Evolutionary conservation across 2,329 filamentous ascomycete genomes (phyloP), one percentile per base, ranked within the genome.

Genomic region (Penicillium sp.): DNA sequence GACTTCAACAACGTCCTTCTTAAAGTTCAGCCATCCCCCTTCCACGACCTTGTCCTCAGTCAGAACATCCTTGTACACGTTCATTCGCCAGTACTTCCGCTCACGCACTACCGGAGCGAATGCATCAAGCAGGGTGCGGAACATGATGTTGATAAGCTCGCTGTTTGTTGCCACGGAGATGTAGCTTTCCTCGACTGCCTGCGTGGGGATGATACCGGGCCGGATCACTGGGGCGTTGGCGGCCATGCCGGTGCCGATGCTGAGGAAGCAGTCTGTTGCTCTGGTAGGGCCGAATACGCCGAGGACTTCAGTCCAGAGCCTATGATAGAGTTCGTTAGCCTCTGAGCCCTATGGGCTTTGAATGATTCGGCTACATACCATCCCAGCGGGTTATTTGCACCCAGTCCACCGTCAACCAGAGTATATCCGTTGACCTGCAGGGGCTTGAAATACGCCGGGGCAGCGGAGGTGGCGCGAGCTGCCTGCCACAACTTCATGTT

Each of bases 361-460:
- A 7, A 7, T 11, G 12, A 45, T 15, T 28, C 14, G 12, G 17
- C 15, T 4, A 17, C 52, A 34, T 54, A 54, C 52, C 52, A 54
- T 35, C 52, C 52, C 20, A 54, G 20, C 1, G 81, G 81, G 55
- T 83, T 83, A 66, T 83, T 83, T 11, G 48, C 63, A 0, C 74
- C 72, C 5, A 77, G 60, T 0, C 74, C 80, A 0, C 78, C 81
- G 62, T 83, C 81, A 10, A 81, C 68, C 53, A 77, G 81, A 0
- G 61, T 49, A 5, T 68, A 68, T 4, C 57, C 56, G 2, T 71
- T 73, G 34, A 83, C 72, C 3, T 55, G 41, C 43, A 82, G 74
- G 0, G 73, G 67, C 22, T 74, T 70, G 65, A 81, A 81, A 60
- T 71, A 81, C 0, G 63, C 65, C 0, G 78, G 66, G 0, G 79